A percentile compares a stretch with the other conserved stretches of the same genome.
Evolutionary conservation across 331 rosid species (phyloP).

Genomic region (Acacia concinna): DNA sequence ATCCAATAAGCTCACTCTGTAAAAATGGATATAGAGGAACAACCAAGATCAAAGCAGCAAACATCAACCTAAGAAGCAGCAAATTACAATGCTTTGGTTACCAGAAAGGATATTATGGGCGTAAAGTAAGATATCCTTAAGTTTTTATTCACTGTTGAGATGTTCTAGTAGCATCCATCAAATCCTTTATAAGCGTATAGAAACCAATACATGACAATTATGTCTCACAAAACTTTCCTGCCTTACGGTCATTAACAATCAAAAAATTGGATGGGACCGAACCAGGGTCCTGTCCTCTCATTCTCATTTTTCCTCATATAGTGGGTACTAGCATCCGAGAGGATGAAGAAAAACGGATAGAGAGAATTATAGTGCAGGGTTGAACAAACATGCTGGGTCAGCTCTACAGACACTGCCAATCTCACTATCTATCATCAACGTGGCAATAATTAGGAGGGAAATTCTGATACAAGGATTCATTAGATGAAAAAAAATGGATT

Average conservation of each 20-base stretch:
- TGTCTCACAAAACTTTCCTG: not conserved
- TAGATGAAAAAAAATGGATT: no score
- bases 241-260: not conserved
- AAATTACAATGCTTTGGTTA: not conserved
- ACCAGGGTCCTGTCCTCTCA: not conserved
- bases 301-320: not conserved
- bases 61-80: not conserved
- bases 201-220: not conserved
- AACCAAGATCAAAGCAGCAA: constrained; percentile 17
- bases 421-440: not conserved
- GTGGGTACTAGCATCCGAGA: not conserved
- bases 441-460: not conserved
- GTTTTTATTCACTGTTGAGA: not conserved
- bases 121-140: not conserved
- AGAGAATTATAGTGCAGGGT: not conserved
- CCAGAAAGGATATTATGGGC: not conserved
- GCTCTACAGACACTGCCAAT: not conserved
- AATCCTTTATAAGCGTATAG: not conserved
- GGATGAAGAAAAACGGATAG: not conserved
- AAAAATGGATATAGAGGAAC: constrained; percentile 6
- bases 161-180: not conserved
- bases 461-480: no score
- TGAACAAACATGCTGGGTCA: not conserved
- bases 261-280: not conserved
- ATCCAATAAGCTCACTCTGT: constrained; percentile 12